A percentile compares a stretch with the other conserved stretches of the same genome.
phyloP scores from a whole-genome alignment of 2,329 filamentous ascomycete genomes.

The Claviceps paspali region DNA sequence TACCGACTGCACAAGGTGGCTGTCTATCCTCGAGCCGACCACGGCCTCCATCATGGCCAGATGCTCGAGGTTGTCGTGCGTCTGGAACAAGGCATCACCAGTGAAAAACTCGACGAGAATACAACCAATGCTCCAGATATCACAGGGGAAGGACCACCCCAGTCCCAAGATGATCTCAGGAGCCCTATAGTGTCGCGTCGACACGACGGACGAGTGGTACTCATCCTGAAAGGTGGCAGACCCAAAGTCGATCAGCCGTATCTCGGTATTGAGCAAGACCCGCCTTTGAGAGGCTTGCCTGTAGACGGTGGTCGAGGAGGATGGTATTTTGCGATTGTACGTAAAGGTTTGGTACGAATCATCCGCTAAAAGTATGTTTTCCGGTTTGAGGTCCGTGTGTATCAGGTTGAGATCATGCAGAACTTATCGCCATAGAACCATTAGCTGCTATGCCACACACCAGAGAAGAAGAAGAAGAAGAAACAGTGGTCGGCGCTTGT shows the following conservation, averaged over 20 bases:
- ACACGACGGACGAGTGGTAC: conserved; percentile 57
- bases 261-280: conserved; percentile 53
- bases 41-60: conserved; percentile 65
- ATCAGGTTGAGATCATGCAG: conserved; percentile 94
- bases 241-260: conserved; percentile 55
- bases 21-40: conserved; percentile 42
- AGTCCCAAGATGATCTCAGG: conserved; percentile 57
- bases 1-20: conserved; percentile 33
- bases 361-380: conserved; percentile 54
- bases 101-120: conserved; percentile 60
- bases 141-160: conserved; percentile 57
- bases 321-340: conserved; percentile 54
- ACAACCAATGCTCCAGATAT: conserved; percentile 62
- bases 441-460: neutral
- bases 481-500: too few relatives aligned
- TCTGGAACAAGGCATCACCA: conserved; percentile 56
- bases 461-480: too few relatives aligned
- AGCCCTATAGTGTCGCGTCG: conserved; percentile 53
- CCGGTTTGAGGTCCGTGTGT: conserved; percentile 66
- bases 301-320: conserved; percentile 43
- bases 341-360: conserved; percentile 54
- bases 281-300: conserved; percentile 48
- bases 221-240: conserved; percentile 60
- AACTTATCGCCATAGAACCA: conserved; percentile 35
- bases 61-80: conserved; percentile 57